Percentiles rank a stretch among this genome's conserved stretches.
phyloP scores from a whole-genome alignment of 331 rosid genomes.

The Quercus phellos region DNA sequence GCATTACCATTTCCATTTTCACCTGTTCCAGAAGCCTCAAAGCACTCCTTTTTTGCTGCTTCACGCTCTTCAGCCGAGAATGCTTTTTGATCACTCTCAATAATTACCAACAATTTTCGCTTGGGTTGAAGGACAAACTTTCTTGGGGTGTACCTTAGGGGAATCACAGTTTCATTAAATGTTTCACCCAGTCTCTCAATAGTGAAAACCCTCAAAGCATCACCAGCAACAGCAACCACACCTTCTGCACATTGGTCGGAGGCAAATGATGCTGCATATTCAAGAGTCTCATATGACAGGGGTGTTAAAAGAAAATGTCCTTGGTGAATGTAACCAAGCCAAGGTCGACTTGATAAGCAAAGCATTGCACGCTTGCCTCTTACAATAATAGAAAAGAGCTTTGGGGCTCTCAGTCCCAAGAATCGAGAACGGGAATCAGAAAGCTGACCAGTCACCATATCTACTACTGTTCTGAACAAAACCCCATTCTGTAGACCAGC shows the following conservation, averaged over 20 bases:
- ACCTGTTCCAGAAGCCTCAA: conserved; percentile 69
- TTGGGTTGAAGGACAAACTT: conserved; percentile 88
- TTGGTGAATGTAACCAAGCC: conserved; percentile 98
- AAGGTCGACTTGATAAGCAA: conserved; percentile 93
- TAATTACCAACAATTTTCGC: conserved; percentile 69
- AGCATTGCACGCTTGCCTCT: conserved; percentile 94
- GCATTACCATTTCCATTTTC: conserved; percentile 71
- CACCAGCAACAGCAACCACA: conserved; percentile 90
- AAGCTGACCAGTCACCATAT: conserved; percentile 97
- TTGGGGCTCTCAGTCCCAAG: conserved; percentile 91
- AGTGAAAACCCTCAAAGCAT: conserved; percentile 80
- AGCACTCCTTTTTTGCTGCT: conserved; percentile 81
- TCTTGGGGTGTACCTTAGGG: conserved; percentile 92
- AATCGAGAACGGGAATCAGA: conserved; percentile 91
- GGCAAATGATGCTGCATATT: conserved; percentile 89
- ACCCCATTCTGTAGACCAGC: conserved; percentile 89
- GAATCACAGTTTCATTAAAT: conserved; percentile 89
- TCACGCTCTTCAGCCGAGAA: conserved; percentile 89
- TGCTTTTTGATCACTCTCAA: conserved; percentile 96
- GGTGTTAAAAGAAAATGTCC: conserved; percentile 95
- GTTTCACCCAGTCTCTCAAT: conserved; percentile 97
- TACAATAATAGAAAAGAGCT: conserved; percentile 64
- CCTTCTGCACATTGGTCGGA: conserved; percentile 97
- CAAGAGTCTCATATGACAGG: conserved; percentile 87
- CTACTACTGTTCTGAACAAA: conserved; percentile 91